These are phyloP conservation scores for Penstemon newberryi DNA, from an alignment of 257 asterid genomes.

Conservation along the genomic window DNA sequence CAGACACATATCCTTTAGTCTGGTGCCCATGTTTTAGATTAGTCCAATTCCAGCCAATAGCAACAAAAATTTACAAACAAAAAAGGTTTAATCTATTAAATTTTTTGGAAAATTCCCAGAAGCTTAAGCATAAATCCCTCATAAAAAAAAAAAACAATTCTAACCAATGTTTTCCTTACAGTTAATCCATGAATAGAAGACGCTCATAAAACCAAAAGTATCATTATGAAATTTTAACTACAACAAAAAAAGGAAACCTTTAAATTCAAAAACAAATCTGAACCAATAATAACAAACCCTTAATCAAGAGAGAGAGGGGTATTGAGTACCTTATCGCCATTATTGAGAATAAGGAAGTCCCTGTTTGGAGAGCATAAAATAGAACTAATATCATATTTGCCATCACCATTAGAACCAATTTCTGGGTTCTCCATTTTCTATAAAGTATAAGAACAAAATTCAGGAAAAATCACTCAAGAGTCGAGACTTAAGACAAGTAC, in stretches of 20 bases:
- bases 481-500: not conserved
- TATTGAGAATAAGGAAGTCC: slow-evolving; percentile 74
- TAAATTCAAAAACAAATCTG: not conserved
- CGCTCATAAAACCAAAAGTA: not conserved
- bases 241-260: not conserved
- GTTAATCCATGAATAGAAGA: not conserved
- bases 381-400: slow-evolving; percentile 38
- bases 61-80: slow-evolving; percentile 1
- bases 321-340: slow-evolving; percentile 63
- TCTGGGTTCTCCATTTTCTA: slow-evolving; percentile 24
- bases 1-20: not conserved
- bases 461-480: too few species aligned
- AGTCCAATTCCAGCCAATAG: not conserved
- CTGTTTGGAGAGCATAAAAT: slow-evolving; percentile 52
- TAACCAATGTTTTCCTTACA: slow-evolving; percentile 1
- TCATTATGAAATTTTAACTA: not conserved
- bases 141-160: not conserved
- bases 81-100: not conserved
- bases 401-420: not conserved
- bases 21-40: not conserved
- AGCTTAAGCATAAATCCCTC: not conserved
- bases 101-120: slow-evolving; percentile 20
- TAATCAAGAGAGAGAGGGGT: not conserved
- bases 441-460: not conserved
- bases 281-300: not conserved